phyloP scores from a whole-genome alignment of 2,329 filamentous ascomycete genomes.

The Microsporum canis region DNA sequence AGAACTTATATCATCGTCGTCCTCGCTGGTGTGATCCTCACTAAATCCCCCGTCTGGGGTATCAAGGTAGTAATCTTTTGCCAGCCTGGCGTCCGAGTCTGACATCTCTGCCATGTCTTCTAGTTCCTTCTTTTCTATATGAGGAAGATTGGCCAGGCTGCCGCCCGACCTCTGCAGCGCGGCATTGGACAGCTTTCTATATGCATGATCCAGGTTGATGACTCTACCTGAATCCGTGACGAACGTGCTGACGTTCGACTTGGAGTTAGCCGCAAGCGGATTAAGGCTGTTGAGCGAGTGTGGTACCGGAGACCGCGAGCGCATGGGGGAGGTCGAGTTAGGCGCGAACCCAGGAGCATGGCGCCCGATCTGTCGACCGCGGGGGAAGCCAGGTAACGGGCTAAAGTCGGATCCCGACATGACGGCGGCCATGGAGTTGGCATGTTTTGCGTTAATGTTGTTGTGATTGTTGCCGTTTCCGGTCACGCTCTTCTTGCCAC shows the following conservation, averaged over 20 bases:
- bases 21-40: conserved; percentile 30
- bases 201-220: conserved; percentile 58
- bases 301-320: conserved; percentile 25
- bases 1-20: conserved; percentile 39
- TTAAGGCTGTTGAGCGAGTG: conserved; percentile 33
- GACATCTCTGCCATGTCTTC: conserved; percentile 32
- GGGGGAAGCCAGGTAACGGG: conserved; percentile 25
- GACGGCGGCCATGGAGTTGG: conserved; percentile 38
- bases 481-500: conserved; percentile 23
- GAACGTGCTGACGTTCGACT: conserved; percentile 31
- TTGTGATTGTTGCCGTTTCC: conserved; percentile 11
- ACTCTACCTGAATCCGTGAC: conserved; percentile 50
- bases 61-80: conserved; percentile 60
- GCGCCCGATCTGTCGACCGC: conserved; percentile 28
- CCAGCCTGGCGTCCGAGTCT: conserved; percentile 46
- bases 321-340: conserved; percentile 21
- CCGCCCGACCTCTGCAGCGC: conserved; percentile 54
- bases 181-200: conserved; percentile 60
- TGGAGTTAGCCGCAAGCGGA: conserved; percentile 32
- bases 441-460: conserved; percentile 14
- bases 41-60: conserved; percentile 53
- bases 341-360: conserved; percentile 31
- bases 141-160: conserved; percentile 50
- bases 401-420: conserved; percentile 32
- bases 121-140: conserved; percentile 35